A percentile compares a stretch with the other conserved stretches of the same genome.
Evolutionary conservation across 2,329 filamentous ascomycete genomes (phyloP).

Genomic region (Fusarium torulosum): DNA sequence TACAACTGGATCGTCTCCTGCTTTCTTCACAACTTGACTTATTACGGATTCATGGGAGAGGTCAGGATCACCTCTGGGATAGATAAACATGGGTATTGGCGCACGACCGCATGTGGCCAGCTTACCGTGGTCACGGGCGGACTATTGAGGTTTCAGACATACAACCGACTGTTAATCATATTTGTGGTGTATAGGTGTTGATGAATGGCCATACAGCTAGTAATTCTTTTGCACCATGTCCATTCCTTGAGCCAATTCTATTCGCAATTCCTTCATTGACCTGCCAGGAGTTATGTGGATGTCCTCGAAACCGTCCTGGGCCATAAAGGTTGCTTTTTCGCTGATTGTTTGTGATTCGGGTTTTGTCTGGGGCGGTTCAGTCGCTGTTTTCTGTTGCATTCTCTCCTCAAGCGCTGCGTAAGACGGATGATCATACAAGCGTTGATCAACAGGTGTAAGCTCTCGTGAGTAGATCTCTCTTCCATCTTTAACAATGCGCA

Average conservation of each 20-base stretch:
- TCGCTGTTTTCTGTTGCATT: not conserved
- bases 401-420: not conserved
- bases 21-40: slow-evolving; percentile 39
- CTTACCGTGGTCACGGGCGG: slow-evolving; percentile 37
- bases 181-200: slow-evolving; percentile 33
- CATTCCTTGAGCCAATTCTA: slow-evolving; percentile 4
- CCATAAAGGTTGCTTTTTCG: no score
- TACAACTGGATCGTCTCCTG: slow-evolving; percentile 43
- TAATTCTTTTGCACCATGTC: not conserved
- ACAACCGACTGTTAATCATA: slow-evolving; percentile 41
- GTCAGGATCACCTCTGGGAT: slow-evolving; percentile 41
- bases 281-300: not conserved
- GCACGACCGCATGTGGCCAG: slow-evolving; percentile 37
- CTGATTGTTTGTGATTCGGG: not conserved
- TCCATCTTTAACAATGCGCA: slow-evolving; percentile 14
- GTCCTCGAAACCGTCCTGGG: not conserved
- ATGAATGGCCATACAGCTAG: slow-evolving; percentile 9
- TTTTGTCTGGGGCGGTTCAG: not conserved
- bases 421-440: slow-evolving; percentile 19
- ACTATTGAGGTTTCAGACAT: slow-evolving; percentile 34
- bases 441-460: not conserved
- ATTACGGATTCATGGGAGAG: slow-evolving; percentile 43
- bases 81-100: slow-evolving; percentile 42
- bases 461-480: slow-evolving; percentile 10
- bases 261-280: not conserved